Percentiles rank a stretch among this genome's conserved stretches.
These are phyloP conservation scores for Trypanosoma mega DNA, from an alignment of 208 protist genomes.

Conservation along the genomic window DNA sequence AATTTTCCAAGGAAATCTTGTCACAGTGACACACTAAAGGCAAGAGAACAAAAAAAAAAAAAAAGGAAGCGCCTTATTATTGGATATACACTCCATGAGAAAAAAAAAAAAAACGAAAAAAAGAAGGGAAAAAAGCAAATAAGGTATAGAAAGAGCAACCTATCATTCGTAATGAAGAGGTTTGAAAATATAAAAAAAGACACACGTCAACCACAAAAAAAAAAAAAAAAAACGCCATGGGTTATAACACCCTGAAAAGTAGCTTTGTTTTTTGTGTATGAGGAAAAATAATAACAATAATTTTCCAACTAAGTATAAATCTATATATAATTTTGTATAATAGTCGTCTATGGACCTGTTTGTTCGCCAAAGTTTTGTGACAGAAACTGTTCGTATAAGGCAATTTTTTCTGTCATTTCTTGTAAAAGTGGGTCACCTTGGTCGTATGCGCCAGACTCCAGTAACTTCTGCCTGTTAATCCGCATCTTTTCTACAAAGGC, in stretches of 20 bases:
- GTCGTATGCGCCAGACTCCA: conserved; percentile 83
- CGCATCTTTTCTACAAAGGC: conserved; percentile 79
- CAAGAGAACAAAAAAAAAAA: too few relatives aligned
- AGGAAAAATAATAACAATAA: conserved; percentile 10
- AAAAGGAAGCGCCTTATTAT: conserved; percentile 40
- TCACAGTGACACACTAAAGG: too few relatives aligned
- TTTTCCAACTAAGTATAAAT: not conserved
- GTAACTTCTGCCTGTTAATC: conserved; percentile 70
- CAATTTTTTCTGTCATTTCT: conserved; percentile 88
- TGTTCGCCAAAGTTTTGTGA: conserved; percentile 11
- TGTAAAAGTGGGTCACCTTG: conserved; percentile 53
- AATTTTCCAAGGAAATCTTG: too few relatives aligned
- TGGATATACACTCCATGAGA: not conserved
- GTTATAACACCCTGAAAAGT: too few relatives aligned
- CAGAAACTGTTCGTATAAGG: conserved; percentile 81
- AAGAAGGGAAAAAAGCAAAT: not conserved
- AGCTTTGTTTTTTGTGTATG: too few relatives aligned
- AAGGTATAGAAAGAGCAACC: too few relatives aligned
- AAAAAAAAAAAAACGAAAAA: conserved; percentile 12
- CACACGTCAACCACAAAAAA: too few relatives aligned
- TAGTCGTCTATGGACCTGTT: not conserved
- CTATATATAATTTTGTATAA: not conserved
- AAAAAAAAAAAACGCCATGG: too few relatives aligned
- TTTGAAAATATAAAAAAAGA: too few relatives aligned
- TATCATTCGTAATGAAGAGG: too few relatives aligned